Base-by-base conservation (phyloP, 345 rosid species). In the Populus pruinosa region DNA sequence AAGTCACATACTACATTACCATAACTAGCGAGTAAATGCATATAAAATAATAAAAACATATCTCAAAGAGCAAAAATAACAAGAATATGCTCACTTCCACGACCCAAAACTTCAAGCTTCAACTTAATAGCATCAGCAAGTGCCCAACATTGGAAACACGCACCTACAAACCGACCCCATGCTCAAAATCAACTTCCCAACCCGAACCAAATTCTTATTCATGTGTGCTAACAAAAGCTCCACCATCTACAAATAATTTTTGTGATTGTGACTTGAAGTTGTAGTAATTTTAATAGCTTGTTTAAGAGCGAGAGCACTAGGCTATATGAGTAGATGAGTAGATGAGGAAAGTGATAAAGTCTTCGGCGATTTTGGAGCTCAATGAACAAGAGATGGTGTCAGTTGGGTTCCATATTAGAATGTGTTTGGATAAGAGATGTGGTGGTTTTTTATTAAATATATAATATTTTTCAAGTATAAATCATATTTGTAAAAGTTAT, bases 271-370 rank as follows among this genome's bases (percentile, higher is more conserved):
- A 63, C 69, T 67, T 10, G 55, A 39, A 1, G 72, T 65, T 9
- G 80, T 71, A 68, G 87, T 71, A 59, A 93, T 85, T 38, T 88
- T 88, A 23, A 96, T 85, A 69, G 93, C 98, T 79, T 96, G 98
- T 75, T 96, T 93, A 74, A 96, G 84, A 72, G 91, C 92, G 18
- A 93, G 82, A 2, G 97, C 98, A 74, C 92, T 66, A 96, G 76
- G 89, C 94, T 89, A 50, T 98, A 93, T 91, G 91, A 93, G 91
- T 79, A 83, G 91, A 92, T 72, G 99, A 91, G 89, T 86, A 96
- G 73, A 96, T 94, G 55, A 92, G 99, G 92, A 87, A 96, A 72
- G 91, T 70, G 81, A 96, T 80, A 69, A 91, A 87, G 80, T 91
- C 85, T 76, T 88, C 90, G 0, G 89, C 91, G 78, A 88, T 74